Base-by-base conservation (phyloP, 2,329 filamentous ascomycete species). In the Lasiodiplodia hormozganensis region DNA sequence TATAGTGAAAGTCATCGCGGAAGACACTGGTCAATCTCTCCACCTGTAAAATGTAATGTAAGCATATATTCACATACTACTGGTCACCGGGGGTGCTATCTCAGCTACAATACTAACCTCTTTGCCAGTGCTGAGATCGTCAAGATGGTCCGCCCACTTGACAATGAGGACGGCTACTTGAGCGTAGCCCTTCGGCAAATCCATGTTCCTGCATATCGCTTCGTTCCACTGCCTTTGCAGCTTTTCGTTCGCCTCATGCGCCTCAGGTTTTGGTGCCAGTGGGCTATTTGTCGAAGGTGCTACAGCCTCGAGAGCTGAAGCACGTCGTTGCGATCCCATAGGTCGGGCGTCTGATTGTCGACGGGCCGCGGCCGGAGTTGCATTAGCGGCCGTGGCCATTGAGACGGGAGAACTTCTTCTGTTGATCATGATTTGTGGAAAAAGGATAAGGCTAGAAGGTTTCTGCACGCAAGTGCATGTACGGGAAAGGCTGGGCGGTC, bases 131-230 rank as follows among this genome's bases (percentile, higher is more conserved):
- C 73, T 74, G 16, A 80, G 70, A n/a, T 79, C 74, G 52, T 80
- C 78, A 2, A 81, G 64, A 7, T 73, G 64, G 36, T 77, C 73
- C 0, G 70, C 75, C 79, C 79, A 81, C 43, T 76, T 77, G 34
- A 81, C 73, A 4, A 81, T 70, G 3, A 81, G 68, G 1, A 80
- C 79, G 8, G 77, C 73, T 10, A 80, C 79, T 34, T 78, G 71
- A 6, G 70, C 28, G 57, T 81, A 81, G 2, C 74, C 74, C 16
- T 75, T 73, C 1, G 77, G 72, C 18, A 77, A 6, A 4, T 28
- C 69, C 74, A 78, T 76, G 38, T 78, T 70, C 65, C 54, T 70
- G 12, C 68, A 68, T 12, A 76, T 76, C 2, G 72, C 73, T 52
- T 78, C 74, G 38, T 76, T 73, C 76, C 76, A 79, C 75, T 62